phyloP scores from a whole-genome alignment of 805 yeast species.

The Ogataea henricii region DNA sequence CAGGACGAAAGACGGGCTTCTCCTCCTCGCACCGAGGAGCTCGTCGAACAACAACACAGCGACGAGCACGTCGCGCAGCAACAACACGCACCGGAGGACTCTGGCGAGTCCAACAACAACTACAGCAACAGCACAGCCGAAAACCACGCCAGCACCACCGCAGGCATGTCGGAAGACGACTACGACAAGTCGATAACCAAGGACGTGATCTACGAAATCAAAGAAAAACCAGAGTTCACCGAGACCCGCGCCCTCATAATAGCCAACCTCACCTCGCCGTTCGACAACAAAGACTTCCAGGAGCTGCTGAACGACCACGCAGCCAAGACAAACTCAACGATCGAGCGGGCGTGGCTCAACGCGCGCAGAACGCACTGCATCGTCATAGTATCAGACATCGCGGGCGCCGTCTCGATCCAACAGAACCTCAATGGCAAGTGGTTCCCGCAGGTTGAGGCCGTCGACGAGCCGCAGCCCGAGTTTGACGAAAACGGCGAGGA shows the following conservation, averaged over 20 bases:
- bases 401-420: slow-evolving; percentile 42
- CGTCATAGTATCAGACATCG: slow-evolving; percentile 41
- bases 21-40: neutral
- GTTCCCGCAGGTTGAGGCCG: slow-evolving; percentile 32
- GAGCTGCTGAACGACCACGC: slow-evolving; percentile 37
- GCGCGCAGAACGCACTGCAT: slow-evolving; percentile 44
- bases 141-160: neutral
- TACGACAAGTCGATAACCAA: slow-evolving; percentile 28
- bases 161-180: slow-evolving; percentile 11
- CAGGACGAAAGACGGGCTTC: neutral
- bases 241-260: slow-evolving; percentile 46
- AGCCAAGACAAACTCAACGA: slow-evolving; percentile 23
- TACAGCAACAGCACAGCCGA: neutral
- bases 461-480: slow-evolving; percentile 22
- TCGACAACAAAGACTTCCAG: slow-evolving; percentile 43
- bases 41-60: neutral
- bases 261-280: slow-evolving; percentile 44
- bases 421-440: slow-evolving; percentile 37
- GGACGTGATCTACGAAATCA: slow-evolving; percentile 38
- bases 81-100: neutral
- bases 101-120: neutral
- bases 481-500: slow-evolving; percentile 25
- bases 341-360: slow-evolving; percentile 50
- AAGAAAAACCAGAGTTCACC: slow-evolving; percentile 36
- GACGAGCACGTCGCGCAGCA: neutral